Conservation (phyloP, 1,139 yeast genomes). For the Diutina siamensis region DNA sequence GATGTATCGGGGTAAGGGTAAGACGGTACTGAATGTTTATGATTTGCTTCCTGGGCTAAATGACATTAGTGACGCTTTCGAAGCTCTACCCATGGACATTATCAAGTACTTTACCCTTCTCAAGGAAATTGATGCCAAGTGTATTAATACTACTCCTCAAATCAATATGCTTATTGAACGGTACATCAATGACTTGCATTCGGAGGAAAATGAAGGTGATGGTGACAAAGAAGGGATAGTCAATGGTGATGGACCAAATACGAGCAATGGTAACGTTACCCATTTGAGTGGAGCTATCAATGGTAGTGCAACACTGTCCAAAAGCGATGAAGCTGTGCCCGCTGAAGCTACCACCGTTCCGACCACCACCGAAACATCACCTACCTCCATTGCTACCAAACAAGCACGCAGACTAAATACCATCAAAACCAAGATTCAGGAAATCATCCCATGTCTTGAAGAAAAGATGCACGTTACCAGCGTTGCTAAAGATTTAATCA, state of each 20-base stretch:
- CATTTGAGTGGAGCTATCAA: no score
- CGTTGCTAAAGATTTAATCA: slow-evolving; percentile 71
- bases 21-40: slow-evolving; percentile 22
- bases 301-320: not conserved
- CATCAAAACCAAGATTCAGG: slow-evolving; percentile 44
- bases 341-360: no score
- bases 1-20: slow-evolving; percentile 21
- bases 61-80: slow-evolving; percentile 84
- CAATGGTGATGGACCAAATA: not conserved
- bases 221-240: not conserved
- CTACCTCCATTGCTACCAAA: not conserved
- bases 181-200: slow-evolving; percentile 39
- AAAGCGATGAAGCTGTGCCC: no score
- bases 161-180: slow-evolving; percentile 46
- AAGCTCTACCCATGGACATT: slow-evolving; percentile 79
- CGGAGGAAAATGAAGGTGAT: slow-evolving; percentile 8
- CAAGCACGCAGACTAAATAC: slow-evolving; percentile 13
- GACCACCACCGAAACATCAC: not conserved
- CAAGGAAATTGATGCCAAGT: slow-evolving; percentile 92
- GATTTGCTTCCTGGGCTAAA: slow-evolving; percentile 76
- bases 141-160: slow-evolving; percentile 63
- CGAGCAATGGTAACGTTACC: not conserved
- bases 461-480: slow-evolving; percentile 97
- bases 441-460: slow-evolving; percentile 83
- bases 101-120: slow-evolving; percentile 78